Base-by-base conservation (phyloP, 2,329 filamentous ascomycete genomes). In the Fusarium incarnatum region DNA sequence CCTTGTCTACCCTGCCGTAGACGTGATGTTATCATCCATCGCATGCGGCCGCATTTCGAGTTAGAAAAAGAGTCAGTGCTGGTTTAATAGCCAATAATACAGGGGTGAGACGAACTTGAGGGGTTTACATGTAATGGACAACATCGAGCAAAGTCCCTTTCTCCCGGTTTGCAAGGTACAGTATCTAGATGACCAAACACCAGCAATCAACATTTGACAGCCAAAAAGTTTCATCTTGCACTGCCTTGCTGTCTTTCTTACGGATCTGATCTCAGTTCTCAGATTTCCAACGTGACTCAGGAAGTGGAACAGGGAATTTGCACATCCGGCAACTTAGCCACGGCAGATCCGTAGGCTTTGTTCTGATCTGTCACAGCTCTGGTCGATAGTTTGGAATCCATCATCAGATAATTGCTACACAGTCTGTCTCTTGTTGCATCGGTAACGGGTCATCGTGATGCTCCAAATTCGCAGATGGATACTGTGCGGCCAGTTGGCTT, bases 91-190 rank as follows among this genome's bases (percentile, higher is more conserved):
- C 18, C 22, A 44, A 52, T 66, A 42, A 45, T 48, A 59, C 68
- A 75, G 68, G 72, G 64, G 48, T 64, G 46, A n/a, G 58, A 65
- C 57, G 72, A 74, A 75, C 72, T 61, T 75, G 72, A 74, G 72
- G 72, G 72, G 73, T 58, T 59, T 64, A 57, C 25, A n/a, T 52
- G n/a, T n/a, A 30, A 23, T 37, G 40, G 12, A 56, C 11, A 32
- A 10, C 8, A 15, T 32, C 32, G n/a, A 37, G 12, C 23, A 40
- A 40, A 50, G 30, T 11, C 34, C 34, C 18, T 37, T 11, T n/a
- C 10, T 37, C 34, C 34, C 18, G 6, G 34, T 37, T 18, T 37
- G 18, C 34, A 37, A 37, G 34, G 34, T n/a, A n/a, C n/a, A n/a
- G n/a, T 37, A 37, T 37, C 34, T n/a, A 37, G 34, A 37, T n/a